These are phyloP conservation scores for Citrus maxima DNA, from an alignment of 345 rosid genomes.

Conservation along the genomic window DNA sequence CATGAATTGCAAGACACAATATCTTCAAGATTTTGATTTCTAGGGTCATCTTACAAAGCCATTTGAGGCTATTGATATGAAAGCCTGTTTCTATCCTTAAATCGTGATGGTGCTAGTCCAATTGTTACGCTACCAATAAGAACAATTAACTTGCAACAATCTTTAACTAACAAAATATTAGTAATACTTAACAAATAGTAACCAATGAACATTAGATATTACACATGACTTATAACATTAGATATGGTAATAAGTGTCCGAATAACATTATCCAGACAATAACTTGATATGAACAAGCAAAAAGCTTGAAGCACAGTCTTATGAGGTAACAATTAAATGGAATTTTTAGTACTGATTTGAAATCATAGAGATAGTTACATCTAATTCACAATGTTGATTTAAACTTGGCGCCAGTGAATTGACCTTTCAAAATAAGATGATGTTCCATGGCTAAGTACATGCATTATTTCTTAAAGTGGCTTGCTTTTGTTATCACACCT, in stretches of 20 bases:
- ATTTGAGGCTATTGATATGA: not conserved
- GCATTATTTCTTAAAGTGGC: conserved; percentile 27
- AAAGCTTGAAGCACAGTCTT: not conserved
- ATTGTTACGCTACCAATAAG: no score
- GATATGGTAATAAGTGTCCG: no score
- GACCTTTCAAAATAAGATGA: conserved; percentile 6
- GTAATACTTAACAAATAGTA: not conserved
- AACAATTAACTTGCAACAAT: no score
- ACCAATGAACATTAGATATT: no score
- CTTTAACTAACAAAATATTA: conserved; percentile 50
- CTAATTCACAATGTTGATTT: conserved; percentile 11
- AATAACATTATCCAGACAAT: no score
- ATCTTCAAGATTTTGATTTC: conserved; percentile 42
- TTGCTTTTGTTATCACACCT: conserved; percentile 6
- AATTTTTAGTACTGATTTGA: not conserved
- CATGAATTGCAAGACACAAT: conserved; percentile 7
- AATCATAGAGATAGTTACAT: not conserved
- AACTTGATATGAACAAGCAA: not conserved
- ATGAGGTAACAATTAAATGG: not conserved
- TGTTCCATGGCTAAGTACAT: conserved; percentile 14
- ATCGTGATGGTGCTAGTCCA: no score
- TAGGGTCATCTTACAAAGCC: conserved; percentile 14
- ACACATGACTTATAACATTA: no score
- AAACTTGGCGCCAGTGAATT: not conserved
- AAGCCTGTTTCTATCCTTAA: not conserved